Percentiles rank a stretch among this genome's conserved stretches.
Conservation (phyloP, 495 filamentous ascomycete genomes). For the Trypethelium eluteriae region DNA sequence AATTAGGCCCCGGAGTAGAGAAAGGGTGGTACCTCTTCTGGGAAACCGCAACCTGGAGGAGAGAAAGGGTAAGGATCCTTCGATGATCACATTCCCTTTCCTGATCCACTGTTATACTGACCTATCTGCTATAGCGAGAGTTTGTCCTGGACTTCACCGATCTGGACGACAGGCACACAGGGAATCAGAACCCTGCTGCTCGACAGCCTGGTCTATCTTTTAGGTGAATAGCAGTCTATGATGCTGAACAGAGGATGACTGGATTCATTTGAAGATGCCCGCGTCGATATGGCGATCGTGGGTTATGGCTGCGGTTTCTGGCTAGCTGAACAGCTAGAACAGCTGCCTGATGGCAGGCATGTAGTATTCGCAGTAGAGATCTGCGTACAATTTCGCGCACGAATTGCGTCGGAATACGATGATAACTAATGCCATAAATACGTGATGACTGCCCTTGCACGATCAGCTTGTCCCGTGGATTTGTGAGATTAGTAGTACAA, state of each 20-base stretch:
- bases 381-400: background rate
- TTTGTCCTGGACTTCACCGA: slow-evolving; percentile 73
- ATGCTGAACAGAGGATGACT: background rate
- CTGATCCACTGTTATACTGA: background rate
- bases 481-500: too few species aligned
- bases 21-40: slow-evolving; percentile 85
- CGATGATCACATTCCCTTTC: background rate
- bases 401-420: background rate
- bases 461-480: background rate
- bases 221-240: background rate
- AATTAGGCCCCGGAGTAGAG: slow-evolving; percentile 61
- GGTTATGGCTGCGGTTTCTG: too few species aligned
- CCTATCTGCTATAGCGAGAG: slow-evolving; percentile 49
- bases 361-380: background rate
- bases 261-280: background rate
- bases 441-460: background rate
- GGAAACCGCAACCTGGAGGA: slow-evolving; percentile 75
- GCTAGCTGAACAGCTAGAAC: background rate
- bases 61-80: slow-evolving; percentile 59
- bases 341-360: background rate
- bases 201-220: slow-evolving; percentile 8
- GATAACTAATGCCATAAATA: background rate
- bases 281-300: too few species aligned
- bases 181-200: slow-evolving; percentile 4
- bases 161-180: slow-evolving; percentile 54